Evolutionary conservation across 1,284 basidiomycete species (phyloP), one percentile per base, ranked within the genome.

Genomic region (Boletellus deceptivus): DNA sequence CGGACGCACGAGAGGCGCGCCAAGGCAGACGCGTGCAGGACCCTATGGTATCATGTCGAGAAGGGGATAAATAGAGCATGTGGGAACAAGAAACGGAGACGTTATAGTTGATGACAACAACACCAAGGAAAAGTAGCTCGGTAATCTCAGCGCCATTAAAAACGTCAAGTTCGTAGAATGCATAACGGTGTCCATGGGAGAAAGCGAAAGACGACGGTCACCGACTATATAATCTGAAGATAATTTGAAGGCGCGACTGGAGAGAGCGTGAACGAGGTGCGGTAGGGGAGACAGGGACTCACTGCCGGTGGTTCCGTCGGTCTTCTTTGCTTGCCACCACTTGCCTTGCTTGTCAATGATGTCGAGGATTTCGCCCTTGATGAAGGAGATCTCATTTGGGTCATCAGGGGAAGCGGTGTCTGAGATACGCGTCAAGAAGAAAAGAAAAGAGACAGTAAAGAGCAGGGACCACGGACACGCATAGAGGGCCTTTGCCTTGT

Each of bases 341-440:
- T 94, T 94, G 48, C 92, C 93, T 60, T 86, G 82, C 69, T 92
- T 95, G 73, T 99, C 97, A 47, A 96, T 72, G 56, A 99, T 91
- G 53, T 98, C 94, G 57, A 99, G 80, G 38, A 94, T 79, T 67
- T 99, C 96, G 47, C 93, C 93, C 70, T 98, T 98, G 50, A 76
- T 68, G 70, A 99, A 98, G 41, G 91, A 91, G 45, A 99, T 91
- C 73, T 99, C 97, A 64, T 93, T 97, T 9, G 95, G 92, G 71
- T 99, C 96, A 57, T 98, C 94, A 17, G 91, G 78, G 9, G 89
- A 93, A 29, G 95, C 96, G 52, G 83, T 84, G 75, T 99, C 94
- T 87, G 70, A 58, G 41, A 50, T 42, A 48, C 48, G 45, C 44
- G 49, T 45, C 49, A 59, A 31, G 1, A 31, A 31, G 25, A 25